Evolutionary conservation across 441 rosid species (phyloP).

Genomic region (Dalechampia spathulata): DNA sequence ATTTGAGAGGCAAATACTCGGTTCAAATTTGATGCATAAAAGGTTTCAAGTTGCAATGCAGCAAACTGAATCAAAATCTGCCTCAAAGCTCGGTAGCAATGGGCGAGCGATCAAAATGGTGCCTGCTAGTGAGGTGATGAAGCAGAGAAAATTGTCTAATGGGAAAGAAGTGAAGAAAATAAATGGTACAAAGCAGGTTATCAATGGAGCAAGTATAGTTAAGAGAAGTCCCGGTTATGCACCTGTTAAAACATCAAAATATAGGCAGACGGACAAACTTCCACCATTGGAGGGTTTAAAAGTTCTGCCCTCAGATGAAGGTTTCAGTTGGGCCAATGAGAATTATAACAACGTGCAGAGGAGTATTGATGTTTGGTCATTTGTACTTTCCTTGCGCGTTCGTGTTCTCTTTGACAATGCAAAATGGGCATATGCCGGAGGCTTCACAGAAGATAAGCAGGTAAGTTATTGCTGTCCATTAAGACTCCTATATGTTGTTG

Average conservation of each 20-base stretch:
- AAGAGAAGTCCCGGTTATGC: slow-evolving; percentile 33
- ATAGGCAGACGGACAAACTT: slow-evolving; percentile 33
- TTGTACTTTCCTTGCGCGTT: slow-evolving; percentile 58
- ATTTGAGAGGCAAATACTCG: slow-evolving; percentile 28
- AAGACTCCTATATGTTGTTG: too few species aligned
- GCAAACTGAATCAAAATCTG: slow-evolving; percentile 40
- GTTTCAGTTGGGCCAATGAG: slow-evolving; percentile 93
- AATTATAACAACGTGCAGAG: slow-evolving; percentile 71
- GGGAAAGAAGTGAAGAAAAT: slow-evolving; percentile 35
- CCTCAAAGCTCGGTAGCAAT: slow-evolving; percentile 35
- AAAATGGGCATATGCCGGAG: slow-evolving; percentile 75
- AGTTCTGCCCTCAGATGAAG: slow-evolving; percentile 85
- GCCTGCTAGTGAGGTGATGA: slow-evolving; percentile 64
- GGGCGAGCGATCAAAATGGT: slow-evolving; percentile 73
- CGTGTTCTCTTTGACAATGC: slow-evolving; percentile 76
- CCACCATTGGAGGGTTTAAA: slow-evolving; percentile 61
- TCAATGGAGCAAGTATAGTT: slow-evolving; percentile 55
- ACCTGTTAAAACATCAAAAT: slow-evolving; percentile 35
- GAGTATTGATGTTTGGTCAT: slow-evolving; percentile 83
- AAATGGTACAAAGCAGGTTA: slow-evolving; percentile 44
- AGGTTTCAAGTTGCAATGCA: slow-evolving; percentile 50
- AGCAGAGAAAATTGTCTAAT: slow-evolving; percentile 29
- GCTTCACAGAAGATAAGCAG: slow-evolving; percentile 77
- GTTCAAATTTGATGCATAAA: slow-evolving; percentile 16
- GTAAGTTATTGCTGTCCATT: slow-evolving; percentile 22